Evolutionary conservation across 1,139 yeast species (phyloP).

Genomic region (Hansenula sp.): DNA sequence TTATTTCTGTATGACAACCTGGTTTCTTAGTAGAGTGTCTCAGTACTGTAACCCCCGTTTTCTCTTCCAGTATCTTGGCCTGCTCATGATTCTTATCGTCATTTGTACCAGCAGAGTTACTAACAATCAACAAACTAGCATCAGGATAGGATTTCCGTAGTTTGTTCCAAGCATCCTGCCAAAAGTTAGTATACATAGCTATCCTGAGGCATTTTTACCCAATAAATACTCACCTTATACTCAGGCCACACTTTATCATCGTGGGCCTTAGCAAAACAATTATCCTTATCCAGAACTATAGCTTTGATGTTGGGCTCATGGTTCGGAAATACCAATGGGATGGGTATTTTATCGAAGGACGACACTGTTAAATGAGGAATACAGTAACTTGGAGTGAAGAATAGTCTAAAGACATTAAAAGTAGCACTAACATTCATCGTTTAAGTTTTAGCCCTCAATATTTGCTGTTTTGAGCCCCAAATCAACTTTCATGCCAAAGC

Average conservation of each 20-base stretch:
- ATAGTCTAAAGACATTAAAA: conserved; percentile 55
- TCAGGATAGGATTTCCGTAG: conserved; percentile 58
- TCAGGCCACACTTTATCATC: conserved; percentile 79
- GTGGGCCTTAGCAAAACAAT: conserved; percentile 87
- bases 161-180: conserved; percentile 48
- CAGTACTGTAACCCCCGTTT: conserved; percentile 74
- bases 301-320: conserved; percentile 53
- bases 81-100: conserved; percentile 63
- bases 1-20: conserved; percentile 74
- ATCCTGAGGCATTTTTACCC: too few species aligned
- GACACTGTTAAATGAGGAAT: conserved; percentile 62
- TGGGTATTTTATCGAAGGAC: conserved; percentile 57
- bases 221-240: conserved; percentile 31
- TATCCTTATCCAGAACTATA: conserved; percentile 89
- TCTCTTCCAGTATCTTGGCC: conserved; percentile 59
- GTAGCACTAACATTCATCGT: conserved; percentile 70
- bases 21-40: conserved; percentile 85
- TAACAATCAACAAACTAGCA: conserved; percentile 70
- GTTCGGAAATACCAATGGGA: conserved; percentile 39
- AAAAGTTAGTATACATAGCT: too few species aligned
- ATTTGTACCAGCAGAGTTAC: conserved; percentile 90
- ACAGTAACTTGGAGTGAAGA: conserved; percentile 63
- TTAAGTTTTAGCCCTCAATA: too few species aligned
- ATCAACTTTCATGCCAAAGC: background rate
- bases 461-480: too few species aligned